Base-by-base conservation (phyloP, 106 monocot genomes). In the Xerophyta viscosa region DNA sequence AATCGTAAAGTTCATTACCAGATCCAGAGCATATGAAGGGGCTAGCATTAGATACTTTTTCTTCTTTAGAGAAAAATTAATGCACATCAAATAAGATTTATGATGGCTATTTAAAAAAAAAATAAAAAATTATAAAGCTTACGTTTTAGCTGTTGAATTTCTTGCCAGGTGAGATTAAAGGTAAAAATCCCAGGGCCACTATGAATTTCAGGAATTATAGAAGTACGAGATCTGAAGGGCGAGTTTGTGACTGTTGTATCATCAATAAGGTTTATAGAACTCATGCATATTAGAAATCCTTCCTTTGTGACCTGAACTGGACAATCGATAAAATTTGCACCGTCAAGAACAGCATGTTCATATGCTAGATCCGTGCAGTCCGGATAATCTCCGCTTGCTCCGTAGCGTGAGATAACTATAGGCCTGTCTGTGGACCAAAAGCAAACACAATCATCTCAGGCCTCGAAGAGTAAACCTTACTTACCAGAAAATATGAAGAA, bases 321-420 rank as follows among this genome's bases (percentile, higher is more conserved):
- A 27, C 93, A 94, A n/a, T 94, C 93, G 49, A 94, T 88, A 49
- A 76, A 43, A 81, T 94, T 77, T 36, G 88, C 81, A 15, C 78
- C 77, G 48, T 94, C 93, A n/a, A n/a, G n/a, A 10, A 88, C 69
- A 26, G 93, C 93, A 63, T 84, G 74, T 20, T 65, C 30, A 61
- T 94, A 94, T 36, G 87, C 83, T 63, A 84, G 66, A 65, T 94
- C 78, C 15, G 93, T 94, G 53, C 88, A 94, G 18, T 70, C 93
- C 25, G 93, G 88, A 54, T 75, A 94, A 70, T 75, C 66, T 41
- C 93, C 93, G 56, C 93, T 94, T 29, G 93, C 83, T 59, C 93
- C 93, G 65, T 94, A 66, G 41, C 88, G 74, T 9, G 88, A 77
- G 54, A 94, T 72, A 30, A 94, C 41, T 30, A 77, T 8, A 25